These are phyloP conservation scores for Phialemonium atrogriseum DNA, from an alignment of 2,329 filamentous ascomycete genomes.

Conservation along the genomic window DNA sequence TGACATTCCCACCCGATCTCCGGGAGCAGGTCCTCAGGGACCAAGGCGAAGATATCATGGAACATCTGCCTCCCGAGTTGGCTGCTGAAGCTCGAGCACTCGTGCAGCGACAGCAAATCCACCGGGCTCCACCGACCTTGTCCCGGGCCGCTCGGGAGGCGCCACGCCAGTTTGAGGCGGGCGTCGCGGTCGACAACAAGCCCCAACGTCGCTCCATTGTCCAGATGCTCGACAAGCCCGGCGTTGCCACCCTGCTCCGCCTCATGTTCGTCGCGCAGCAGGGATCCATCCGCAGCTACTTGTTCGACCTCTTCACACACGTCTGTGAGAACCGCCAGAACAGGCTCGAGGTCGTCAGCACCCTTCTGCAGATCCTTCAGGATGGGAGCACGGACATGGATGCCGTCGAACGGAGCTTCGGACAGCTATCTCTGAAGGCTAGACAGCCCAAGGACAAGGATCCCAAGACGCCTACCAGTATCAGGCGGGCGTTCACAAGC, in stretches of 20 bases:
- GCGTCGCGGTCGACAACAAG: constrained; percentile 44
- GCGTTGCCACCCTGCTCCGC: constrained; percentile 91
- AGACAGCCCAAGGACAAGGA: constrained; percentile 67
- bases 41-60: constrained; percentile 80
- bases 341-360: constrained; percentile 85
- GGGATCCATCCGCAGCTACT: constrained; percentile 71
- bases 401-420: constrained; percentile 91
- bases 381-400: constrained; percentile 90
- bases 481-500: constrained; percentile 67
- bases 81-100: constrained; percentile 77
- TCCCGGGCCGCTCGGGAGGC: too few relatives aligned
- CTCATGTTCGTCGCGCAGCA: constrained; percentile 96
- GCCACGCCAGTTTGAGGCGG: constrained; percentile 16
- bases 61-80: constrained; percentile 75
- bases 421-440: constrained; percentile 83
- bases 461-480: constrained; percentile 68
- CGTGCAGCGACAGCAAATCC: constrained; percentile 33
- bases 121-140: too few relatives aligned
- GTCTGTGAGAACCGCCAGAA: constrained; percentile 97
- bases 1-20: constrained; percentile 77
- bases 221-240: constrained; percentile 94
- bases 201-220: constrained; percentile 72
- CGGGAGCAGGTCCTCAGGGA: constrained; percentile 85
- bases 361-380: constrained; percentile 85
- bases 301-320: constrained; percentile 82